Percentiles rank a stretch among this genome's conserved stretches.
Conservation (phyloP, 164 flowering plant genomes). For the Sedum album region DNA sequence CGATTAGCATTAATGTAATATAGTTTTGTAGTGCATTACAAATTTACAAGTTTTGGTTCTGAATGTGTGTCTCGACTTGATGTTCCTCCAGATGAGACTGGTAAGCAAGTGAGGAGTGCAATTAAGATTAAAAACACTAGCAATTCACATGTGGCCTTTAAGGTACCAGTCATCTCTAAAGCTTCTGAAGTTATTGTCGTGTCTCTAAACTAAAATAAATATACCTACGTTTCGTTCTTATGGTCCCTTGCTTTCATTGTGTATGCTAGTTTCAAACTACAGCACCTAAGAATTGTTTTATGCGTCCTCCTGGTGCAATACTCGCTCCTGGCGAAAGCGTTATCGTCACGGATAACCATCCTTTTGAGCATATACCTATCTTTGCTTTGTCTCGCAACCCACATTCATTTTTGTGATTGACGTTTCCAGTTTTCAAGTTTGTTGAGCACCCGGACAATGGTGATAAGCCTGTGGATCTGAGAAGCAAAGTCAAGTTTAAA, state of each 20-base stretch:
- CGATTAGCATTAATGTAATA: too few relatives aligned
- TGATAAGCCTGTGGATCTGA: conserved; percentile 54
- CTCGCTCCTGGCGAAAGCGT: conserved; percentile 72
- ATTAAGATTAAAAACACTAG: conserved; percentile 51
- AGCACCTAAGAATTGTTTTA: conserved; percentile 70
- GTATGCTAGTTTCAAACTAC: conserved; percentile 52
- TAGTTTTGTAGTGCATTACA: neutral
- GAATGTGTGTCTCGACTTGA: neutral
- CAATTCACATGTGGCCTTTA: conserved; percentile 62
- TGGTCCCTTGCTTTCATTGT: neutral
- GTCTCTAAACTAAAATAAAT: too few relatives aligned
- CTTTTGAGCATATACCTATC: too few relatives aligned
- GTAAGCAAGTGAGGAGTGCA: conserved; percentile 64
- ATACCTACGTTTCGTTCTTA: neutral
- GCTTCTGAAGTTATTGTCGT: neutral
- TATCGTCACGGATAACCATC: conserved; percentile 53
- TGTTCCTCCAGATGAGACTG: conserved; percentile 47
- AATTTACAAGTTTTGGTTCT: conserved; percentile 1
- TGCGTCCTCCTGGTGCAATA: conserved; percentile 80
- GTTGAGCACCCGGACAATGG: conserved; percentile 69
- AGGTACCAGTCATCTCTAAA: conserved; percentile 26
- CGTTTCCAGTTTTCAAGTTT: conserved; percentile 59
- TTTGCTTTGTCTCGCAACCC: neutral
- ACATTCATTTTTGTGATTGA: conserved; percentile 10
- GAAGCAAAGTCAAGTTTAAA: conserved; percentile 60